phyloP scores from a whole-genome alignment of 495 filamentous ascomycete species.

The Tuber indicum region DNA sequence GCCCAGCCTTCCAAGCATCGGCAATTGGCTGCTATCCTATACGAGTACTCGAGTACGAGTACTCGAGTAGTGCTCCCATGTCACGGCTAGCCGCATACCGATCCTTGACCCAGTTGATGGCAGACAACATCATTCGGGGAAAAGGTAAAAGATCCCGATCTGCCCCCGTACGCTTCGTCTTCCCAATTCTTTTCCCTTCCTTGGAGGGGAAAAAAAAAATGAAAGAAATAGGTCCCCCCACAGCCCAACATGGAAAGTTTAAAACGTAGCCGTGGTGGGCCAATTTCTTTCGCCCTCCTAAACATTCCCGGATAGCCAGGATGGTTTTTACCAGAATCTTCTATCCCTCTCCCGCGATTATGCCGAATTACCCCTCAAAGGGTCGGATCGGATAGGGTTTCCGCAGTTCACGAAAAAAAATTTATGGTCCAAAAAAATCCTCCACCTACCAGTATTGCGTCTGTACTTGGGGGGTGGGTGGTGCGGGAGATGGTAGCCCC shows the following conservation, averaged over 20 bases:
- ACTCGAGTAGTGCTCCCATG: background rate
- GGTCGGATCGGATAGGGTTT: background rate
- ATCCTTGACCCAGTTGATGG: background rate
- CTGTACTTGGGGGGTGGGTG: background rate
- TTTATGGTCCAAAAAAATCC: background rate
- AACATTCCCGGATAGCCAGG: background rate
- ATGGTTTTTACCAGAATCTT: background rate
- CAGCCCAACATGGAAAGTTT: background rate
- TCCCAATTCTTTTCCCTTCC: background rate
- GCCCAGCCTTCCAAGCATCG: background rate
- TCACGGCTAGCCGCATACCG: slow-evolving; percentile 4
- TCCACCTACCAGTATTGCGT: background rate
- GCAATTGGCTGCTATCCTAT: background rate
- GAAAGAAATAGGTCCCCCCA: background rate
- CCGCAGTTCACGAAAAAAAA: background rate
- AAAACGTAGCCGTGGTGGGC: background rate
- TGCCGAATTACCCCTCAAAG: background rate
- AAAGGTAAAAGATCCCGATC: background rate
- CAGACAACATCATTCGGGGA: background rate
- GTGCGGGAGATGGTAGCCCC: background rate
- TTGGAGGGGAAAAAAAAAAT: background rate
- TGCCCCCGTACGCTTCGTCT: background rate
- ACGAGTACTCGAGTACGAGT: too few species aligned
- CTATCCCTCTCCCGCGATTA: background rate
- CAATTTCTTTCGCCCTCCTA: background rate